Conservation (phyloP, 1,284 basidiomycete genomes). For the Malassezia slooffiae region DNA sequence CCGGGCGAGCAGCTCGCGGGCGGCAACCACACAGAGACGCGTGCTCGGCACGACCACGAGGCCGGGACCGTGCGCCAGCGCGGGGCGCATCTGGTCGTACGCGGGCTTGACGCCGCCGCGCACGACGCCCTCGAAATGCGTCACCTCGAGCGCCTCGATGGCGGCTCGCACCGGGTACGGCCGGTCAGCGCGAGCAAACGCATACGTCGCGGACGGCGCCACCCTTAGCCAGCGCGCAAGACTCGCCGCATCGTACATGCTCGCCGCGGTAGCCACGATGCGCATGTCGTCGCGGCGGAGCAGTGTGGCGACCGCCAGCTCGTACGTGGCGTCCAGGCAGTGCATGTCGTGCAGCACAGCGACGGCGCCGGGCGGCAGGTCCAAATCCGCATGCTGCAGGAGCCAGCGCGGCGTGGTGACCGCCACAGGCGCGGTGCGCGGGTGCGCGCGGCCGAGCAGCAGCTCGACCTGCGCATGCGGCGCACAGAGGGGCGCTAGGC, state of each 20-base stretch:
- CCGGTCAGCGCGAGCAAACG: slow-evolving; percentile 70
- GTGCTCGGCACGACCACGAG: slow-evolving; percentile 86
- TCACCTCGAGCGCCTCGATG: slow-evolving; percentile 70
- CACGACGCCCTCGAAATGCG: slow-evolving; percentile 74
- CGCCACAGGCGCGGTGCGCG: slow-evolving; percentile 34
- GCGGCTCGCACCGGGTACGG: slow-evolving; percentile 65
- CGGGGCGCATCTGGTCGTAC: slow-evolving; percentile 53
- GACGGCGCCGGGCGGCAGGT: slow-evolving; percentile 47
- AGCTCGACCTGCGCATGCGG: slow-evolving; percentile 1
- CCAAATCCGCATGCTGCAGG: no score
- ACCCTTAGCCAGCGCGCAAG: slow-evolving; percentile 75
- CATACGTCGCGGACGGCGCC: slow-evolving; percentile 57
- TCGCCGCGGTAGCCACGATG: slow-evolving; percentile 65
- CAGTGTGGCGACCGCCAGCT: slow-evolving; percentile 64
- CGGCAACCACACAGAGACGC: slow-evolving; percentile 64
- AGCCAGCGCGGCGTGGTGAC: slow-evolving; percentile 47
- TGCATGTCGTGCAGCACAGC: slow-evolving; percentile 79
- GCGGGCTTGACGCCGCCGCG: slow-evolving; percentile 87
- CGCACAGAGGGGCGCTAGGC: background rate
- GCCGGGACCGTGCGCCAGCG: slow-evolving; percentile 51
- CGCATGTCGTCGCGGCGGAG: slow-evolving; percentile 48
- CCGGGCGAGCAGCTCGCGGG: slow-evolving; percentile 74
- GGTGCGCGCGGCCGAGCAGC: no score
- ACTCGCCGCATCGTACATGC: slow-evolving; percentile 68
- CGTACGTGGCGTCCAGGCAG: slow-evolving; percentile 68